Evolutionary conservation across 768 basidiomycete genomes (phyloP), one percentile per base, ranked within the genome.

Genomic region (Mrakia blollopis): DNA sequence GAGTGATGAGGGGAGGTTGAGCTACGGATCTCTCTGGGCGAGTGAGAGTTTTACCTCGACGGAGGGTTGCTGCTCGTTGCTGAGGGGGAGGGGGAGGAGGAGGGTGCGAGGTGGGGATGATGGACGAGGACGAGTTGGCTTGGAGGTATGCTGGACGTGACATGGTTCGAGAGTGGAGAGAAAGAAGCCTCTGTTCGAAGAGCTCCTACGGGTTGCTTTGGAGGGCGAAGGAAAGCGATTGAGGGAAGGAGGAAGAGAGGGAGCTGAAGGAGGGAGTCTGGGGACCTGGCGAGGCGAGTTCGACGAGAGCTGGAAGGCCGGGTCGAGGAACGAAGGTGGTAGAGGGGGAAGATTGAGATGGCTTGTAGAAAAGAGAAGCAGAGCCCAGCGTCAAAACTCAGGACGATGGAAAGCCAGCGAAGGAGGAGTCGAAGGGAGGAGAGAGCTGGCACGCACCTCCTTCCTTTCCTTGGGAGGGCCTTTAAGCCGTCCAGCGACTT

Each of bases 1-100:
- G 93, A 74, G 92, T 93, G 78, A 99, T 95, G 81, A 99, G 90
- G 7, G 96, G 95, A 23, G 92, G 91, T 50, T 94, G 93, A 6
- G 94, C 94, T 69, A 98, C 92, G 82, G 92, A 88, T 76, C 97
- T 90, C 86, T 99, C 97, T 81, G 97, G 97, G 77, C 93, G 88
- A 71, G 93, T 98, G 80, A 99, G 89, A 9, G 97, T 99, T 87
- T 98, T 99, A 82, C 92, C 92, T 73, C 95, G 88, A 23, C 76
- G 71, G 16, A 77, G 76, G 21, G 76, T 77, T 25, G 70, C 72
- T 28, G 76, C 50, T 47, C 76, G 44, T 21, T 68, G 62, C n/a
- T 35, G 63, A 50, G 62, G 35, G 10, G 67, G 57, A n/a, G 71
- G 70, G 18, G 50, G 35, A 23, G 76, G 76, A 10, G 72, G 71